Evolutionary conservation across 2,329 filamentous ascomycete species (phyloP), one percentile per base, ranked within the genome.

Genomic region (Neocatenulostroma microsporum): DNA sequence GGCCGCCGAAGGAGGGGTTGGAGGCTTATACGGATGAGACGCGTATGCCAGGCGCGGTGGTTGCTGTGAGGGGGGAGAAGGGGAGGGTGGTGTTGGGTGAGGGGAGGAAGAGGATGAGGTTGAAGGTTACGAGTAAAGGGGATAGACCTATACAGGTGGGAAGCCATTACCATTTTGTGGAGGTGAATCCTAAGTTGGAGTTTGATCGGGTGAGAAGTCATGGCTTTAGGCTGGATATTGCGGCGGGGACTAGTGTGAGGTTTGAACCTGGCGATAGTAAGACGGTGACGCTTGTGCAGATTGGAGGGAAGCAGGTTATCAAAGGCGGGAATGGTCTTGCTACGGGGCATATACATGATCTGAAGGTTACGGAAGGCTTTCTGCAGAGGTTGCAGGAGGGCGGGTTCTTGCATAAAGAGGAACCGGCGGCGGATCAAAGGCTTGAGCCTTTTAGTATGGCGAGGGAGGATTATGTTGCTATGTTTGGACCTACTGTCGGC

Each of bases 151-250:
- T 95, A 42, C 88, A 95, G 70, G 72, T 84, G 41, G 89, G 89
- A 20, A 94, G 86, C 21, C 89, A 96, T 63, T 96, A 94, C 61
- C 89, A 95, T 63, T 94, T 96, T 59, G 78, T 94, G 55, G 89
- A 96, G 67, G 82, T 80, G n/a, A 96, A 96, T 62, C 84, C 87
- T 0, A 77, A 84, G 59, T 73, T 96, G 34, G 76, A 84, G 44
- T 96, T 96, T 59, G 89, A 96, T 62, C 84, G 89, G 18, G 67
- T 76, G 34, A 77, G 76, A 48, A 77, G 87, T 1, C 91, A 91
- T 54, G 89, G 89, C 4, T 94, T 77, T 63, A 76, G 87, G 9
- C 72, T 96, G 12, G 88, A 96, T 55, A 91, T 96, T 40, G 71
- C 89, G 2, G 87, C 89, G 0, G 89, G 89, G 23, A 95, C 88